Conservation (phyloP, 2,329 filamentous ascomycete genomes). For the Tricladium varicosporioides region DNA sequence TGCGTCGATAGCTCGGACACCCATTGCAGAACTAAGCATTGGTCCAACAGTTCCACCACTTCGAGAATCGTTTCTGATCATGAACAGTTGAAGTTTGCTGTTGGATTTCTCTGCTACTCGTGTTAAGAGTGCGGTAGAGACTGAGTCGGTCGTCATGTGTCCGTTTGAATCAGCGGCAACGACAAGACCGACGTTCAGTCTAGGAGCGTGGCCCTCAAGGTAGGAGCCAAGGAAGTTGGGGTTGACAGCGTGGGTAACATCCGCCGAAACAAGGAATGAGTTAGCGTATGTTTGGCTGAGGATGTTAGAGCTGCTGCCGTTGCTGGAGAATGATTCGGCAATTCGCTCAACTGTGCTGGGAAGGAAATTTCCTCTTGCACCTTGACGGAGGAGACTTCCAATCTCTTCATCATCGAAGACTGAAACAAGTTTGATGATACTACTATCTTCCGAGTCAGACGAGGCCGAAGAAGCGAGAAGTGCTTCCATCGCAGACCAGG, state of each 20-base stretch:
- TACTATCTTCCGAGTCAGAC: conserved; percentile 55
- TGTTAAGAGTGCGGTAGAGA: conserved; percentile 78
- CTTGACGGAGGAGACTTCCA: conserved; percentile 84
- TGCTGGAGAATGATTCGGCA: conserved; percentile 61
- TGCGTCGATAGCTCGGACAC: conserved; percentile 80
- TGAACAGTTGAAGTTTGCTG: conserved; percentile 78
- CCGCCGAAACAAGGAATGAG: conserved; percentile 87
- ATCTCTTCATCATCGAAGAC: conserved; percentile 98
- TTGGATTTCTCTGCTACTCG: conserved; percentile 73
- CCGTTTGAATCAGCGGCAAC: conserved; percentile 83
- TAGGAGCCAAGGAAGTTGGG: conserved; percentile 88
- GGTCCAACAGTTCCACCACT: conserved; percentile 95
- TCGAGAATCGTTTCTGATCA: conserved; percentile 89
- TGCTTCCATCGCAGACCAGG: conserved; percentile 83
- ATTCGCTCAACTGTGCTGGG: conserved; percentile 78
- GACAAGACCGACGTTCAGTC: conserved; percentile 83
- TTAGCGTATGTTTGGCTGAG: conserved; percentile 83
- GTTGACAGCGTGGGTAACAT: conserved; percentile 92
- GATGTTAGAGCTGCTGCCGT: conserved; percentile 52
- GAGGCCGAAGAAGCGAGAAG: conserved; percentile 65
- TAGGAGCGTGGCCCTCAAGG: conserved; percentile 79
- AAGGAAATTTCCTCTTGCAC: conserved; percentile 86
- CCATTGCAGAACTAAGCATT: conserved; percentile 77
- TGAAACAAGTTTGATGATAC: conserved; percentile 85
- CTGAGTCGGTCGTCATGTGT: conserved; percentile 92